These are phyloP conservation scores for Lipomyces mesembrius DNA, from an alignment of 805 yeast genomes.

Conservation along the genomic window DNA sequence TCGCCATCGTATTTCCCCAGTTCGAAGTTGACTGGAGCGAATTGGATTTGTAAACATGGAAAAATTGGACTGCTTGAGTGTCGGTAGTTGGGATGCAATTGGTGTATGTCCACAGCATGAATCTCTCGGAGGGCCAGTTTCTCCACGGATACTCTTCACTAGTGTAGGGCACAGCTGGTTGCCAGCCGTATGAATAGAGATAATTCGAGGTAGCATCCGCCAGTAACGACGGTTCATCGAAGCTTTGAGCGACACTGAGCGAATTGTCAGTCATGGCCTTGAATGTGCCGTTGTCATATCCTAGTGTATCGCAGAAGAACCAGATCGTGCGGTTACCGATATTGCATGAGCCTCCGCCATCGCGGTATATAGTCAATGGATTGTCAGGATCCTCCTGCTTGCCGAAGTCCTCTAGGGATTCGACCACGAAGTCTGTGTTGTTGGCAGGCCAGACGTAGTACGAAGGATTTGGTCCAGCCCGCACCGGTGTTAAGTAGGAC, in stretches of 20 bases:
- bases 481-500: background rate
- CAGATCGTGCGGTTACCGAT: constrained; percentile 31
- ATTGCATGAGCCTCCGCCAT: constrained; percentile 35
- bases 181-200: constrained; percentile 10
- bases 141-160: constrained; percentile 14
- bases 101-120: constrained; percentile 34
- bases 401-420: constrained; percentile 16
- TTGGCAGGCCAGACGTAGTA: background rate
- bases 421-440: constrained; percentile 5
- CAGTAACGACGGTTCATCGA: constrained; percentile 11
- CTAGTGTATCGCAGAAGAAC: constrained; percentile 28
- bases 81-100: constrained; percentile 29
- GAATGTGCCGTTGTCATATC: constrained; percentile 14
- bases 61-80: constrained; percentile 29
- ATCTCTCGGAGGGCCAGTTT: constrained; percentile 9
- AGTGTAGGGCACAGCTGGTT: constrained; percentile 30
- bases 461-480: constrained; percentile 1
- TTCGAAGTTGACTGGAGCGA: background rate
- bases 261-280: constrained; percentile 20
- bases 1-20: constrained; percentile 30
- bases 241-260: constrained; percentile 15
- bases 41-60: constrained; percentile 16
- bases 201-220: constrained; percentile 18
- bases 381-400: constrained; percentile 22
- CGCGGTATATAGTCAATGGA: constrained; percentile 29